Percentiles rank a stretch among this genome's conserved stretches.
Conservation (phyloP, 768 basidiomycete species). For the Pleurotus ostreatus region DNA sequence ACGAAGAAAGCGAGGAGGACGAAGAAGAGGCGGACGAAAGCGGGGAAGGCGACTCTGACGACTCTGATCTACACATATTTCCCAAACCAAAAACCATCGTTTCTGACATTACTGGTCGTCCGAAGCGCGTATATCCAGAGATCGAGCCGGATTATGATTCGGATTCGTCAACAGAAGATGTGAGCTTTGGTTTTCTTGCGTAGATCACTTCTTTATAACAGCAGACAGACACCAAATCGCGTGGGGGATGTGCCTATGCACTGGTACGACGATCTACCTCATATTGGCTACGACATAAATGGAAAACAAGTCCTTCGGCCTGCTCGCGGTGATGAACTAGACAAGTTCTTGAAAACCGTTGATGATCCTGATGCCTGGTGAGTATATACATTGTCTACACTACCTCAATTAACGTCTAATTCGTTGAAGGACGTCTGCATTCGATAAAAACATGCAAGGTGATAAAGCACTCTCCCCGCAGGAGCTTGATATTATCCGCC, state of each 20-base stretch:
- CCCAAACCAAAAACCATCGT: constrained; percentile 66
- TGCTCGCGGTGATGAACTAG: constrained; percentile 92
- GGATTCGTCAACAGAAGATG: constrained; percentile 90
- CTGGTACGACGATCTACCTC: constrained; percentile 99
- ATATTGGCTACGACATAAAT: constrained; percentile 94
- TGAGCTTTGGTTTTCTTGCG: constrained; percentile 32
- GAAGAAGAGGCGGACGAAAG: constrained; percentile 27
- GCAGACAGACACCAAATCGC: constrained; percentile 79
- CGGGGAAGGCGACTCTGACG: constrained; percentile 35
- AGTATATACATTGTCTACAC: constrained; percentile 17
- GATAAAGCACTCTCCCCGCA: constrained; percentile 85
- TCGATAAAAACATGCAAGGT: constrained; percentile 82
- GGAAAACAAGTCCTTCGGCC: constrained; percentile 93
- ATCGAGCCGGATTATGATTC: constrained; percentile 91
- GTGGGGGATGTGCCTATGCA: constrained; percentile 94
- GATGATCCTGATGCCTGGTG: constrained; percentile 91
- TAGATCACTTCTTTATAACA: constrained; percentile 10
- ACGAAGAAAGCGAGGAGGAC: constrained; percentile 38
- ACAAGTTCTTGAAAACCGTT: constrained; percentile 91
- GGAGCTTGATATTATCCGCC: constrained; percentile 91
- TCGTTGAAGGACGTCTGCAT: constrained; percentile 74
- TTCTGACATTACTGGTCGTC: constrained; percentile 81
- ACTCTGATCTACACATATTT: constrained; percentile 47
- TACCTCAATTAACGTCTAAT: constrained; percentile 1
- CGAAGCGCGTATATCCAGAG: constrained; percentile 79